A percentile compares a stretch with the other conserved stretches of the same genome.
phyloP scores from a whole-genome alignment of 1,284 basidiomycete genomes.

The Pseudozyma tsukubaensis region DNA sequence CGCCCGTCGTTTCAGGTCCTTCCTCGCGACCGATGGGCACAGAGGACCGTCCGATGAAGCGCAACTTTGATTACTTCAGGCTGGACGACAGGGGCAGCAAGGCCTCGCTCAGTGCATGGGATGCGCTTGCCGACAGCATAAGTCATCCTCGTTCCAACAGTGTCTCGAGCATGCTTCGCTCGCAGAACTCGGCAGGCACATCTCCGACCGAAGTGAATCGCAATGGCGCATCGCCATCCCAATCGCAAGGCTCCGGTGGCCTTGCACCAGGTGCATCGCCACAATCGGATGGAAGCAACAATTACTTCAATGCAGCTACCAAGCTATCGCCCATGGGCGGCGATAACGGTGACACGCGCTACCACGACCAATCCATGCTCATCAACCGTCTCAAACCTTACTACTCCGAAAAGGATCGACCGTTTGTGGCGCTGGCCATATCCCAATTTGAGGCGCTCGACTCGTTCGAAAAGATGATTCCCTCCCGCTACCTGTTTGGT shows the following conservation, averaged over 20 bases:
- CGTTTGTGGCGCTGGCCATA: conserved; percentile 54
- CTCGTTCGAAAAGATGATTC: conserved; percentile 55
- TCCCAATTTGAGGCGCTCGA: conserved; percentile 58
- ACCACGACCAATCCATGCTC: conserved; percentile 51
- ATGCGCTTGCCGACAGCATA: conserved; percentile 37
- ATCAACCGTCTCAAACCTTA: conserved; percentile 50
- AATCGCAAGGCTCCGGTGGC: conserved; percentile 44
- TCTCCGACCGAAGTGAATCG: conserved; percentile 44
- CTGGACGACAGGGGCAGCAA: conserved; percentile 28
- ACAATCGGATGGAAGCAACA: conserved; percentile 34
- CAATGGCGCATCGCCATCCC: conserved; percentile 31
- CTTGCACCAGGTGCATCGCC: conserved; percentile 21
- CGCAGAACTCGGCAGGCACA: conserved; percentile 39
- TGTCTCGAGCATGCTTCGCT: conserved; percentile 34
- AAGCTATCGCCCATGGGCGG: conserved; percentile 26
- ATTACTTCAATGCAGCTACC: conserved; percentile 30
- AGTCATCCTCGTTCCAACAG: conserved; percentile 44
- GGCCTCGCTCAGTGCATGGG: conserved; percentile 40
- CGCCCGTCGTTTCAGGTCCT: conserved; percentile 18
- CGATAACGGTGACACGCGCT: conserved; percentile 45
- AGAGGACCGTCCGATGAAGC: conserved; percentile 32
- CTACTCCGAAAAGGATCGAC: conserved; percentile 52
- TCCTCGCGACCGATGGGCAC: conserved; percentile 29
- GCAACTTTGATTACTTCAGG: conserved; percentile 19
- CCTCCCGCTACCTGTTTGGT: conserved; percentile 55